Conservation (phyloP, 257 asterid species). For the Petrea volubilis region DNA sequence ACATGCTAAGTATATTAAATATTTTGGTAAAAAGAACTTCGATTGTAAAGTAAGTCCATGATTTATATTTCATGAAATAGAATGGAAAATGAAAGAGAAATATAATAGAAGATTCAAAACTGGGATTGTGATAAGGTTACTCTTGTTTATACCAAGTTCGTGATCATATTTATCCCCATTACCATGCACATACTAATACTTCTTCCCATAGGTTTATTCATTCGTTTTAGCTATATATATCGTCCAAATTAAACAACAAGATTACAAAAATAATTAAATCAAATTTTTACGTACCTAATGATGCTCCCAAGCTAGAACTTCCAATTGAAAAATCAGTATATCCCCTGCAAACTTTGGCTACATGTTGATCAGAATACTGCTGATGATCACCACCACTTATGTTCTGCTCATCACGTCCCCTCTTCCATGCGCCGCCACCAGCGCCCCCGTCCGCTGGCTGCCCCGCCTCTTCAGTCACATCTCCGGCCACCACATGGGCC, state of each 20-base stretch:
- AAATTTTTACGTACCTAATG: no score
- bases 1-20: no score
- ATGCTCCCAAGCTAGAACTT: slow-evolving; percentile 23
- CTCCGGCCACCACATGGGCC: slow-evolving; percentile 65
- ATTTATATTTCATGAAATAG: no score
- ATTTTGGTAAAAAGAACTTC: no score
- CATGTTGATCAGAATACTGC: slow-evolving; percentile 14
- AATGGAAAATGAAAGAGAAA: no score
- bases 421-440: slow-evolving; percentile 32
- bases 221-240: neutral
- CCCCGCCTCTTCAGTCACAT: slow-evolving; percentile 7
- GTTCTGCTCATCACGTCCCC: slow-evolving; percentile 41
- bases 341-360: slow-evolving; percentile 24
- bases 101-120: no score
- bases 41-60: no score
- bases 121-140: no score
- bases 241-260: no score
- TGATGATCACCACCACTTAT: neutral
- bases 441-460: neutral
- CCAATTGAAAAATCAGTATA: slow-evolving; percentile 25
- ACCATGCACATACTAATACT: neutral
- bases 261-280: neutral
- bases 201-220: neutral
- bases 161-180: neutral
- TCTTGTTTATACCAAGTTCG: neutral